Percentiles rank a stretch among this genome's conserved stretches.
Evolutionary conservation across 495 filamentous ascomycete genomes (phyloP).

Genomic region (Penicillium longicatenatum): DNA sequence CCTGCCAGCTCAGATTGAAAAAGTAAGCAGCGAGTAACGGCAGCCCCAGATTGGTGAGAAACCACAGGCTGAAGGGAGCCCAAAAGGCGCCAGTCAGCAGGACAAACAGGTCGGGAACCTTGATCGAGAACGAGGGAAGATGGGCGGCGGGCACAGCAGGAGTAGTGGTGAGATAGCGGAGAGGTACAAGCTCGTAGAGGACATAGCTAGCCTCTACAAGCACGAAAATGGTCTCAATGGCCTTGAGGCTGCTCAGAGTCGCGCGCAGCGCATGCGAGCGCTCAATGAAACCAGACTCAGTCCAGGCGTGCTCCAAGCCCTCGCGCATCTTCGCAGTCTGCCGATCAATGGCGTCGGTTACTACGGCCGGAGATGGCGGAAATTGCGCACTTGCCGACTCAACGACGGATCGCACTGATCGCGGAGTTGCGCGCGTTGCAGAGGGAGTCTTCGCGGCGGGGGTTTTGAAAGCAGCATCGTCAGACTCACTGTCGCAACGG

Average conservation of each 20-base stretch:
- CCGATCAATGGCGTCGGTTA: constrained; percentile 79
- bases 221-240: constrained; percentile 66
- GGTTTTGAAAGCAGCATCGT: constrained; percentile 6
- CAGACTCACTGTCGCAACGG: constrained; percentile 17
- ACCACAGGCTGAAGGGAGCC: constrained; percentile 78
- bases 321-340: constrained; percentile 64
- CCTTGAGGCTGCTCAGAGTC: constrained; percentile 66
- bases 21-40: constrained; percentile 79
- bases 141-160: constrained; percentile 56
- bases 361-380: constrained; percentile 80
- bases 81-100: constrained; percentile 81
- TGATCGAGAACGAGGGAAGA: constrained; percentile 51
- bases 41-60: constrained; percentile 65
- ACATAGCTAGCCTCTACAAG: constrained; percentile 56
- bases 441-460: constrained; percentile 2
- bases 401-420: constrained; percentile 56
- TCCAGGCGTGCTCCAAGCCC: constrained; percentile 45
- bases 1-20: constrained; percentile 71
- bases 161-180: constrained; percentile 69
- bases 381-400: constrained; percentile 33
- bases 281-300: constrained; percentile 45
- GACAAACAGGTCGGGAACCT: constrained; percentile 78
- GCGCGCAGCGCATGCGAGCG: constrained; percentile 54
- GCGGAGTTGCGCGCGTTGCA: constrained; percentile 11
- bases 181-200: constrained; percentile 52